A percentile compares a stretch with the other conserved stretches of the same genome.
phyloP scores from a whole-genome alignment of 768 basidiomycete species.

The Russula vinacea region DNA sequence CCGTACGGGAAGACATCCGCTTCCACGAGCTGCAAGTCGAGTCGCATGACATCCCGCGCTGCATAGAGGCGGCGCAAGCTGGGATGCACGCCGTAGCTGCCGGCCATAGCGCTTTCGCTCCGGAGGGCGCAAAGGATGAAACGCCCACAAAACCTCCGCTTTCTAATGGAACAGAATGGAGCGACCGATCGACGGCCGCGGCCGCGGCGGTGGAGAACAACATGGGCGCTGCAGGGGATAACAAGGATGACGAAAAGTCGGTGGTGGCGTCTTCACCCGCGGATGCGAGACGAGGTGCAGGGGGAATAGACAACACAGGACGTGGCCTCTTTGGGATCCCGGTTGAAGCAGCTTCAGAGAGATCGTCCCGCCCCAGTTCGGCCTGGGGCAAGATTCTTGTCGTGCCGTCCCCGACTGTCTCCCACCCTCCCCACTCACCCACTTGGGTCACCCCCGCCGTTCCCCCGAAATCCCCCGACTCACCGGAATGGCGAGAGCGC shows the following conservation, averaged over 20 bases:
- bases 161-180: neutral
- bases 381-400: slow-evolving; percentile 21
- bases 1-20: slow-evolving; percentile 28
- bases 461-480: neutral
- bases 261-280: slow-evolving; percentile 5
- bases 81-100: slow-evolving; percentile 14
- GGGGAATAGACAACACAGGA: neutral
- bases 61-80: slow-evolving; percentile 16
- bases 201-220: neutral
- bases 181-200: slow-evolving; percentile 4
- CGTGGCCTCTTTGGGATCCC: neutral
- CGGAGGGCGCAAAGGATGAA: neutral
- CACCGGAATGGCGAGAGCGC: neutral
- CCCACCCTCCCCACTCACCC: neutral
- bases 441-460: neutral
- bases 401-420: slow-evolving; percentile 9
- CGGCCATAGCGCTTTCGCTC: neutral
- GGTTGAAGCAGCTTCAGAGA: neutral
- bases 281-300: slow-evolving; percentile 5
- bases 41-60: slow-evolving; percentile 8
- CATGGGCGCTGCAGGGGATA: neutral
- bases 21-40: slow-evolving; percentile 13
- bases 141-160: neutral
- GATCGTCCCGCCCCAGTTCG: neutral
- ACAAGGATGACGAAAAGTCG: slow-evolving; percentile 4